Base-by-base conservation (phyloP, 2,329 filamentous ascomycete genomes). In the Colletotrichum sublineola region DNA sequence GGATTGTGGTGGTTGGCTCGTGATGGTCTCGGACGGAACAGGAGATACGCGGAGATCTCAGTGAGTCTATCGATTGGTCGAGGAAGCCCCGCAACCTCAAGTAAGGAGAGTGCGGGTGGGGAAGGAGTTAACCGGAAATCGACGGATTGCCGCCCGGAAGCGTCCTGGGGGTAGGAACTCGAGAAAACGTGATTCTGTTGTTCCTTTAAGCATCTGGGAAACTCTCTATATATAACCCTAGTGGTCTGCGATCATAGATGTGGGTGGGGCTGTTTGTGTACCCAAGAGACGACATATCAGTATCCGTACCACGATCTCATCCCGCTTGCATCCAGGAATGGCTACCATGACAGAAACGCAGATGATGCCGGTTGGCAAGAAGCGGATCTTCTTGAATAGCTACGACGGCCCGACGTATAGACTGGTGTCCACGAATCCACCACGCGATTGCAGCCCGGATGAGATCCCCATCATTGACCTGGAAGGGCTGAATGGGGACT, bases 401-500 rank as follows among this genome's bases (percentile, higher is more conserved):
- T 73, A 70, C 29, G 70, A 73, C 11, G 70, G 70, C 15, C n/a
- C 48, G 66, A 73, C 70, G 1, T 63, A 65, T 29, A 63, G 70
- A 50, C 40, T 73, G 15, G 70, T 70, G 8, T 73, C 70, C 24
- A 62, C 66, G 5, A 73, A 52, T 1, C 80, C 82, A 8, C 83
- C 84, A 1, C 78, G 84, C 20, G 79, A 80, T 33, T 82, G 82
- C 33, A 82, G 80, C 0, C 75, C 78, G 1, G 81, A 79, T 29
- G 84, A 86, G 67, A 86, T 87, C 15, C 85, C 85, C 0, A 76
- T 87, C 46, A 84, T 87, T 56, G 84, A 86, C 65, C 76, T 87
- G 7, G 74, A 79, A 0, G 74, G 76, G 1, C 79, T 83, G 1
- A 77, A 81, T 36, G 80, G 83, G n/a, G 75, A 79, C 4, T 52